Base-by-base conservation (phyloP, 495 filamentous ascomycete genomes). In the Niebla homalea region DNA sequence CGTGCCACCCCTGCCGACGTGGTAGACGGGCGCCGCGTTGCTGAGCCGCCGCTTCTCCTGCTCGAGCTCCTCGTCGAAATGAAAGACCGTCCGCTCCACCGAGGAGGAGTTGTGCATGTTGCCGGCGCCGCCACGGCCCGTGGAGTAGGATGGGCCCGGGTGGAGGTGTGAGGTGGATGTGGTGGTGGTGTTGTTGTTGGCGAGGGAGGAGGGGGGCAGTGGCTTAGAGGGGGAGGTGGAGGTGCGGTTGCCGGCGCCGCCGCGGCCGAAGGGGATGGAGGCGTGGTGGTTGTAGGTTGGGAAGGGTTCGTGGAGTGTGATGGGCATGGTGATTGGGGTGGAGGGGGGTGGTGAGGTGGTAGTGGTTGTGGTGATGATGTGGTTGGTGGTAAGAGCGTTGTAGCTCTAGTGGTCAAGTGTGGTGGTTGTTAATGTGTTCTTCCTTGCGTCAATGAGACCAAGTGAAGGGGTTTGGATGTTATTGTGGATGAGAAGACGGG, bases 61-160 rank as follows among this genome's bases (percentile, higher is more conserved):
- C 57, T 83, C 76, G 51, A 90, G 79, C 64, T 96, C 90, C 73
- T 96, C 90, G 67, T 94, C 87, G 69, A 96, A 92, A 52, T 77
- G 83, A 71, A 95, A 84, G 58, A 87, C 79, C 54, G 85, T 76
- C 40, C 84, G 80, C 57, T 83, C 79, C 60, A 77, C 73, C n/a
- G 11, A 10, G 32, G 57, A 57, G 54, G 73, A 67, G 53, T 70
- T 69, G 70, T 85, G 83, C 52, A 88, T 75, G 68, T 96, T 98
- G 55, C 92, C 92, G 41, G 83, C 87, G 29, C 92, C 92, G 43
- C 92, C 92, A 32, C 90, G 83, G 56, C 92, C 90, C 15, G 81
- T 79, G 59, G 75, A 77, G 78, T 83, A 93, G 59, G 71, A 70
- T 40, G 58, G 46, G 1, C 64, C 45, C 25, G 23, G 25, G 45